Conservation (phyloP, 2,329 filamentous ascomycete genomes). For the Domatiomyces globalis region DNA sequence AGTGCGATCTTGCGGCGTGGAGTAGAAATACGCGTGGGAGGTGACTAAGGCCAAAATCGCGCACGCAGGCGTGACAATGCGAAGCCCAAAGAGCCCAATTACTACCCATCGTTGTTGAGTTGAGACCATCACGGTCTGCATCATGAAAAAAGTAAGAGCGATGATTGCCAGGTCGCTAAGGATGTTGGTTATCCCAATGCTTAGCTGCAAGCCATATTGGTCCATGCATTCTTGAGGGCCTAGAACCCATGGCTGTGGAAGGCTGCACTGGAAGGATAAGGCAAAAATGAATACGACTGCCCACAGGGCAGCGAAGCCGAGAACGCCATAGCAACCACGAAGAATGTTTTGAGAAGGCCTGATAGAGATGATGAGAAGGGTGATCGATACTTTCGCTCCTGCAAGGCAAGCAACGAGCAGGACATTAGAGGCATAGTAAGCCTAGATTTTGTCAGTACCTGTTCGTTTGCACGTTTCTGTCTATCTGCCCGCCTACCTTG, state of each 20-base stretch:
- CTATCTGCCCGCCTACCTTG: no score
- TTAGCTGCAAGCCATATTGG: constrained; percentile 15
- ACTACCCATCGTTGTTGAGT: constrained; percentile 13
- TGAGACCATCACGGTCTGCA: constrained; percentile 14
- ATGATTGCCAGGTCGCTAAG: constrained; percentile 16
- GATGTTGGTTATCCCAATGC: constrained; percentile 13
- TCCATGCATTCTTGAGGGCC: constrained; percentile 11
- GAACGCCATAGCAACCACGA: constrained; percentile 10
- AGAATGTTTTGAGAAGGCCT: constrained; percentile 15
- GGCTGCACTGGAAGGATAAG: constrained; percentile 17
- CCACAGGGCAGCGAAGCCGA: constrained; percentile 13
- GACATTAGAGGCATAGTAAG: constrained; percentile 17
- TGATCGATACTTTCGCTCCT: constrained; percentile 16
- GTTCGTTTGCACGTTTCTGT: no score
- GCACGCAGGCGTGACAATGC: constrained; percentile 14
- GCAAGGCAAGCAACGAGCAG: constrained; percentile 12
- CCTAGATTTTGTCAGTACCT: constrained; percentile 8
- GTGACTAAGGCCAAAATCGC: constrained; percentile 11
- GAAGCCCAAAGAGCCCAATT: constrained; percentile 13
- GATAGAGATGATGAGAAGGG: constrained; percentile 17
- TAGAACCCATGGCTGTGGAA: constrained; percentile 15
- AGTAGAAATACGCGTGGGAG: constrained; percentile 10
- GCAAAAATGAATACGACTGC: constrained; percentile 11
- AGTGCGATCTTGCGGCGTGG: constrained; percentile 12
- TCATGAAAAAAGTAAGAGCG: constrained; percentile 16